Percentiles rank a stretch among this genome's conserved stretches.
Conservation (phyloP, 2,329 filamentous ascomycete genomes). For the Trichoderma cornu-damae region DNA sequence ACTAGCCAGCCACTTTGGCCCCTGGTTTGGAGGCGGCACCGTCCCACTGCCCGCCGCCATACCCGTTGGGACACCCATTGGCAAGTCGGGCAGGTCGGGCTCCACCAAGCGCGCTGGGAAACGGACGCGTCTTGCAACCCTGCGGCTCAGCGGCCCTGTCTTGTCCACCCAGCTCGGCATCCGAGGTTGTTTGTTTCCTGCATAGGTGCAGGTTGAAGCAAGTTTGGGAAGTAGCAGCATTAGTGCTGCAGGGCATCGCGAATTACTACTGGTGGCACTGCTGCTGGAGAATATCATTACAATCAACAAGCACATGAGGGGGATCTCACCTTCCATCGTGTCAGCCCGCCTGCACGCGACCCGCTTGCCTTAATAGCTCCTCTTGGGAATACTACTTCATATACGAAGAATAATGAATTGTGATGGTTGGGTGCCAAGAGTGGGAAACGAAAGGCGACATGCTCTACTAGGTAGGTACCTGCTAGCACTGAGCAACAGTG, state of each 20-base stretch:
- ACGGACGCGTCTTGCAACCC: slow-evolving; percentile 5
- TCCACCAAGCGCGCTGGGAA: slow-evolving; percentile 9
- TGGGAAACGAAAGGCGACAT: neutral
- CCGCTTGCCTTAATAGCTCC: neutral
- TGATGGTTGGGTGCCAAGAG: neutral
- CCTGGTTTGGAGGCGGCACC: neutral
- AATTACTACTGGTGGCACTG: neutral
- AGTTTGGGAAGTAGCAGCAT: neutral
- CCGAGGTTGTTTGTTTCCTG: slow-evolving; percentile 1
- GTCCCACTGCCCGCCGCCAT: slow-evolving; percentile 11
- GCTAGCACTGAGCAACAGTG: neutral
- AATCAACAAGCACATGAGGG: slow-evolving; percentile 9
- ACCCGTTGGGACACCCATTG: slow-evolving; percentile 8
- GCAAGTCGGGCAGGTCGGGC: neutral
- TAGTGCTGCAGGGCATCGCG: neutral
- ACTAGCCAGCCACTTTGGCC: slow-evolving; percentile 3
- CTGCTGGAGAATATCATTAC: neutral
- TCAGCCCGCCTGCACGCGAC: slow-evolving; percentile 6
- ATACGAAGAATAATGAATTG: slow-evolving; percentile 4
- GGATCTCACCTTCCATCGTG: neutral
- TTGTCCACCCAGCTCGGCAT: slow-evolving; percentile 3
- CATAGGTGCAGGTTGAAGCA: neutral
- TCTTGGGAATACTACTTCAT: neutral
- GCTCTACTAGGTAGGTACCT: neutral
- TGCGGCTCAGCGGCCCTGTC: slow-evolving; percentile 9